Conservation (phyloP, 208 protist genomes). For the Herpetomonas samuelpessoai region DNA sequence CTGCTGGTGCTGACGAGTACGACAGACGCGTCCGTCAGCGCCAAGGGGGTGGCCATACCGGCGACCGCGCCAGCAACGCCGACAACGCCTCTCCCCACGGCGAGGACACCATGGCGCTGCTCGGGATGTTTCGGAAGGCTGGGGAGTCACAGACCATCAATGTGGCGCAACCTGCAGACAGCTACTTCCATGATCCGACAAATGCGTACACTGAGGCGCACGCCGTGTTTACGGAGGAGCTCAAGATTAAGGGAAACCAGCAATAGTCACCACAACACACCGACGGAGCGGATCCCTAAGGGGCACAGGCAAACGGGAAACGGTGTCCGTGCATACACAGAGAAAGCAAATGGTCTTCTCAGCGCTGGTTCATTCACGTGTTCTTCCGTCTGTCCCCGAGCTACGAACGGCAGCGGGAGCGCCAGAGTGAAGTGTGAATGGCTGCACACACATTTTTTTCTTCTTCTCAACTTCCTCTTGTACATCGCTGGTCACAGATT, state of each 20-base stretch:
- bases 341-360: too few species aligned
- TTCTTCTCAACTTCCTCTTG: slow-evolving; percentile 12
- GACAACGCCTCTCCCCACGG: neutral
- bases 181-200: slow-evolving; percentile 75
- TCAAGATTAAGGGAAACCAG: slow-evolving; percentile 46
- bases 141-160: slow-evolving; percentile 48
- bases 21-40: too few species aligned
- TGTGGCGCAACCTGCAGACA: slow-evolving; percentile 56
- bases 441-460: neutral
- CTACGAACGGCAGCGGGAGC: too few species aligned
- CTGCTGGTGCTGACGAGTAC: too few species aligned
- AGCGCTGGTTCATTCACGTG: too few species aligned
- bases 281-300: too few species aligned
- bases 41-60: too few species aligned
- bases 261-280: slow-evolving; percentile 2
- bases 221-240: slow-evolving; percentile 80
- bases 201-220: slow-evolving; percentile 83
- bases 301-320: too few species aligned
- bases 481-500: neutral
- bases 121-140: slow-evolving; percentile 49
- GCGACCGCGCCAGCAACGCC: neutral
- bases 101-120: neutral
- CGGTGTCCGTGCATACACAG: too few species aligned
- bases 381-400: too few species aligned
- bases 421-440: neutral